Base-by-base conservation (phyloP, 2,329 filamentous ascomycete species). In the Dothideomycetes sp. region DNA sequence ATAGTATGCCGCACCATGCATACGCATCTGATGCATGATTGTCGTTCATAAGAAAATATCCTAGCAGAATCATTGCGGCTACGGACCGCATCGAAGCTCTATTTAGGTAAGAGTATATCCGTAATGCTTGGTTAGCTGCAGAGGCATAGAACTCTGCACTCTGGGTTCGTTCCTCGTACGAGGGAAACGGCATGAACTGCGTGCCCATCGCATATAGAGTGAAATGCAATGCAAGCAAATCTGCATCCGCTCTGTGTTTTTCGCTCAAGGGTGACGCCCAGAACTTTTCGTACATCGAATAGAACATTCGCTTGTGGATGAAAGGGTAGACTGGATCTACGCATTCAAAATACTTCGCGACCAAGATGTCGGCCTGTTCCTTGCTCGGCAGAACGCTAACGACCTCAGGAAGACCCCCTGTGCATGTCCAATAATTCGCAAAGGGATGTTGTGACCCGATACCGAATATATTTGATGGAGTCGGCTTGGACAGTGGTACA, bases 21-120 rank as follows among this genome's bases (percentile, higher is more conserved):
- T 83, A 89, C 1, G 83, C 84, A 54, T 89, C 84, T 0, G 80
- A 84, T 3, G 82, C 82, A 51, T 88, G 83, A 51, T 87, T 87
- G 57, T 89, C 83, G 51, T 89, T 89, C 64, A 88, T 87, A 27
- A 89, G 66, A 50, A 89, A 89, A 54, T 88, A 88, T 0, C 78
- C 79, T 43, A 87, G 77, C n/a, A 89, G 61, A 0, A 87, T 79
- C 82, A 88, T 88, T 33, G 84, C 77, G 57, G 86, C 81, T 22
- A 88, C 76, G 1, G 81, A 83, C 17, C 77, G 68, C 36, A 86
- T 68, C 0, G 80, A 84, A 2, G 82, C 80, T 33, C 76, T 77
- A 56, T 82, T 87, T 3, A 88, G 69, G 51, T 87, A 89, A 0
- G 81, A 85, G 41, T 77, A 81, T 52, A 87, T 73, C 2, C 83